Percentiles rank a stretch among this genome's conserved stretches.
Conservation (phyloP, 1,139 yeast genomes). For the Nakaseomyces sp. region DNA sequence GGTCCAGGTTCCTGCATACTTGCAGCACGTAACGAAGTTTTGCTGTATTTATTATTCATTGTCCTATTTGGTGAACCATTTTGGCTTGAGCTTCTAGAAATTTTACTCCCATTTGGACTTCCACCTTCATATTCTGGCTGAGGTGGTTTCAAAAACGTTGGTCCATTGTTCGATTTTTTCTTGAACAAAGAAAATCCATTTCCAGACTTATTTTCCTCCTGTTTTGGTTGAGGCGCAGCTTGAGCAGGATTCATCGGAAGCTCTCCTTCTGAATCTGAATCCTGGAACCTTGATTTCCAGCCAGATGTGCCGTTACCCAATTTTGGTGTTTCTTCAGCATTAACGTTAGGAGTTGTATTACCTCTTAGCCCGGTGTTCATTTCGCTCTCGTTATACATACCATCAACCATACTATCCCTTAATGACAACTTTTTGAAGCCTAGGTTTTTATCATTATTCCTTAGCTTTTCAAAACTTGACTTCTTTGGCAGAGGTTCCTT, state of each 20-base stretch:
- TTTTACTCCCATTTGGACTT: background rate
- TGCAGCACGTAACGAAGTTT: constrained; percentile 18
- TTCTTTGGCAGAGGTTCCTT: constrained; percentile 37
- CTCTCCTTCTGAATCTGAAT: constrained; percentile 51
- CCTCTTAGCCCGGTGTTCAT: constrained; percentile 2
- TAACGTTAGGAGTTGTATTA: background rate
- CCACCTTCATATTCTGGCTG: constrained; percentile 8
- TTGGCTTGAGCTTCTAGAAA: constrained; percentile 1
- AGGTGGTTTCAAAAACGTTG: constrained; percentile 11
- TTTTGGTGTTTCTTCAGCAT: constrained; percentile 1
- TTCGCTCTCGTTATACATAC: background rate
- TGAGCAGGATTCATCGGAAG: constrained; percentile 16
- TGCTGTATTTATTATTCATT: constrained; percentile 16
- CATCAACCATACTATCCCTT: constrained; percentile 23
- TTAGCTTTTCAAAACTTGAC: constrained; percentile 49
- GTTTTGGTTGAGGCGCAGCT: background rate
- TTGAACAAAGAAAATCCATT: constrained; percentile 19
- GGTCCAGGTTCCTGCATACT: constrained; percentile 13
- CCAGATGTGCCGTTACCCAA: constrained; percentile 9
- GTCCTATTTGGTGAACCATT: constrained; percentile 9
- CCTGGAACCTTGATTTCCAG: constrained; percentile 43
- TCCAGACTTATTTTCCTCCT: constrained; percentile 9
- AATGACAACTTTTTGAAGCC: constrained; percentile 35
- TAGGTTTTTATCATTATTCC: constrained; percentile 26
- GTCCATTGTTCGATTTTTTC: constrained; percentile 10